These are phyloP conservation scores for Xylariales sp. DNA, from an alignment of 2,329 filamentous ascomycete species.

Conservation along the genomic window DNA sequence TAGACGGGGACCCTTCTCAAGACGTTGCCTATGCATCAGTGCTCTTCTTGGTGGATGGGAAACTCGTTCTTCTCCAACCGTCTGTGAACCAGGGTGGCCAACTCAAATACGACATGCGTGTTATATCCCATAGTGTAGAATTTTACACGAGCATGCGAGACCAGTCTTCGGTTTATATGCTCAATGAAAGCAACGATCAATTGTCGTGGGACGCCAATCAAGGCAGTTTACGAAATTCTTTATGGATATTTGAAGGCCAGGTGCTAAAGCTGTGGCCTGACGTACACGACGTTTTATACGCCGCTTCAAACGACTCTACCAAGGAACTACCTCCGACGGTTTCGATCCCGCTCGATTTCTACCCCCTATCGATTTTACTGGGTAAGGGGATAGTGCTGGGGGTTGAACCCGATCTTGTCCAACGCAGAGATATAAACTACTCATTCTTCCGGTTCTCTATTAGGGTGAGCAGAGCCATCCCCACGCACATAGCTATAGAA, in stretches of 20 bases:
- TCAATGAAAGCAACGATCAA: constrained; percentile 40
- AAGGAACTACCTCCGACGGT: constrained; percentile 80
- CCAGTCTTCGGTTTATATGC: constrained; percentile 65
- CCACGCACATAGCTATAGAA: not conserved
- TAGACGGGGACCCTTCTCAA: constrained; percentile 92
- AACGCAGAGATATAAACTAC: constrained; percentile 90
- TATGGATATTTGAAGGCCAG: constrained; percentile 94
- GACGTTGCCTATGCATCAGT: constrained; percentile 95
- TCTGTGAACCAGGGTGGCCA: constrained; percentile 84
- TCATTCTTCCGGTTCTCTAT: constrained; percentile 90
- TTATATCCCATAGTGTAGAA: constrained; percentile 95
- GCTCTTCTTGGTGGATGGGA: constrained; percentile 95
- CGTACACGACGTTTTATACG: constrained; percentile 82
- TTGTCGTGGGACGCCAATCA: constrained; percentile 52
- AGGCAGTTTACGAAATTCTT: constrained; percentile 78
- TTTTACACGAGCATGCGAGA: constrained; percentile 95
- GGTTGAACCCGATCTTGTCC: constrained; percentile 91
- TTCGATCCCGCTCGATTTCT: constrained; percentile 90
- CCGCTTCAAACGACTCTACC: constrained; percentile 71
- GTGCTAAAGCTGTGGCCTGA: constrained; percentile 91
- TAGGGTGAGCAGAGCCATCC: constrained; percentile 70
- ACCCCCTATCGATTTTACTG: constrained; percentile 88
- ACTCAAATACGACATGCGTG: constrained; percentile 97
- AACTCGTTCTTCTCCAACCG: constrained; percentile 90
- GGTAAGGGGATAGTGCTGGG: constrained; percentile 91